Evolutionary conservation across 2,329 filamentous ascomycete species (phyloP).

Genomic region (Penicillium verrucosum): DNA sequence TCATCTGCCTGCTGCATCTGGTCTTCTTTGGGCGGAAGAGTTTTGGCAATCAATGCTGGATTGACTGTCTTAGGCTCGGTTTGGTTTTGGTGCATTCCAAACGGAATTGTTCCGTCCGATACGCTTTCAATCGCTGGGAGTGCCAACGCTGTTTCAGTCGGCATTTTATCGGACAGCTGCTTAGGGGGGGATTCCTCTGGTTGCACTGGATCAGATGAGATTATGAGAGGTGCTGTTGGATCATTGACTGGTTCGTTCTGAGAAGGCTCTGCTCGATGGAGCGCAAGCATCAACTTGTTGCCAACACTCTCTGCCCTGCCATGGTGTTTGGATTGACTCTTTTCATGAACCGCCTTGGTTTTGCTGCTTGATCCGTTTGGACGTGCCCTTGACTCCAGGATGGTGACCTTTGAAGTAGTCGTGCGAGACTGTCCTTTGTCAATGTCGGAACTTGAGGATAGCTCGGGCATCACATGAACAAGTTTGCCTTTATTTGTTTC

Average conservation of each 20-base stretch:
- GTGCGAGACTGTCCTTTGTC: not conserved
- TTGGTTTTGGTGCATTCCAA: not conserved
- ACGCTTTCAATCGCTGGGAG: not conserved
- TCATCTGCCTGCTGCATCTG: not conserved
- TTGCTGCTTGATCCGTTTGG: not conserved
- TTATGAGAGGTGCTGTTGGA: not conserved
- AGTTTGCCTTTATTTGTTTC: not conserved
- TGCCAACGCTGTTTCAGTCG: not conserved
- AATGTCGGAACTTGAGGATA: not conserved
- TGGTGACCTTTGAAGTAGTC: not conserved
- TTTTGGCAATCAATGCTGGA: not conserved
- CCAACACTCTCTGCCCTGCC: conserved; percentile 7
- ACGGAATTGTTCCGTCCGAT: not conserved
- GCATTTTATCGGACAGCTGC: not conserved
- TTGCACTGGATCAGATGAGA: conserved; percentile 3
- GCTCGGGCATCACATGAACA: not conserved
- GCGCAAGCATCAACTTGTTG: conserved; percentile 6
- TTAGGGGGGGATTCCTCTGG: not conserved
- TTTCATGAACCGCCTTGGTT: not conserved
- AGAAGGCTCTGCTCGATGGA: not conserved
- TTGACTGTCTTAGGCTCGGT: not conserved
- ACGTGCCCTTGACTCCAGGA: not conserved
- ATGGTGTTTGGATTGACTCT: too few relatives aligned
- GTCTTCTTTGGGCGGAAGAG: not conserved
- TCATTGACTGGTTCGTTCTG: not conserved